Percentiles rank a stretch among this genome's conserved stretches.
phyloP scores from a whole-genome alignment of 805 yeast genomes.

The Metschnikowia gruessii region DNA sequence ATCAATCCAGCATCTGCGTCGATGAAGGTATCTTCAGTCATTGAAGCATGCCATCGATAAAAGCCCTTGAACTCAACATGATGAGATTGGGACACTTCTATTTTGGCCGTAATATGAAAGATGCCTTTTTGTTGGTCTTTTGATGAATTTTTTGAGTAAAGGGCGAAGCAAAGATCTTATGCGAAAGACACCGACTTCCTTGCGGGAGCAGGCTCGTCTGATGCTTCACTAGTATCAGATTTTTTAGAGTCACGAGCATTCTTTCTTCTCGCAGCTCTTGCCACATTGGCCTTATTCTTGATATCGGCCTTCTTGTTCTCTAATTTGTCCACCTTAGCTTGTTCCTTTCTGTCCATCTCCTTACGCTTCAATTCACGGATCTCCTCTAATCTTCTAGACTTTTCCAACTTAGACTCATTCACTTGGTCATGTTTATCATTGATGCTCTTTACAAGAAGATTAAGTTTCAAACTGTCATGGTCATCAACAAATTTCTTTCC shows the following conservation, averaged over 20 bases:
- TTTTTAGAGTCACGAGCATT: constrained; percentile 34
- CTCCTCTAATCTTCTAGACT: constrained; percentile 84
- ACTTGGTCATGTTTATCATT: constrained; percentile 77
- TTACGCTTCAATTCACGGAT: constrained; percentile 80
- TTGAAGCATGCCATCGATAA: background rate
- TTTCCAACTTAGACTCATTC: constrained; percentile 86
- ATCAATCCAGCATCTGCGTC: background rate
- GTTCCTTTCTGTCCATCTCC: constrained; percentile 85
- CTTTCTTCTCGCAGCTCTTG: constrained; percentile 69
- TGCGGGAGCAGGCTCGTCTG: constrained; percentile 16
- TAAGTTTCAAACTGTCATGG: constrained; percentile 57
- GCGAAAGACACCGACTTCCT: constrained; percentile 44
- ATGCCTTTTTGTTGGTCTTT: too few species aligned
- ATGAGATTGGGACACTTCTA: too few species aligned
- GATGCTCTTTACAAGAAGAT: constrained; percentile 72
- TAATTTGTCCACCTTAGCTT: constrained; percentile 60
- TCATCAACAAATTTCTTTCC: constrained; percentile 79
- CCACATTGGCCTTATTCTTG: constrained; percentile 66
- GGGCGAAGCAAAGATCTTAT: constrained; percentile 3
- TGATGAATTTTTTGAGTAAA: too few species aligned
- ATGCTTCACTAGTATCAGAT: constrained; percentile 24
- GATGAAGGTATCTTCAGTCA: background rate
- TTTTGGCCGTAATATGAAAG: too few species aligned
- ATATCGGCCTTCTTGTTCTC: constrained; percentile 78
- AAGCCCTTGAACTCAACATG: too few species aligned